These are phyloP conservation scores for Plasmopara viticola DNA, from an alignment of 352 stramenopile species.

Conservation along the genomic window DNA sequence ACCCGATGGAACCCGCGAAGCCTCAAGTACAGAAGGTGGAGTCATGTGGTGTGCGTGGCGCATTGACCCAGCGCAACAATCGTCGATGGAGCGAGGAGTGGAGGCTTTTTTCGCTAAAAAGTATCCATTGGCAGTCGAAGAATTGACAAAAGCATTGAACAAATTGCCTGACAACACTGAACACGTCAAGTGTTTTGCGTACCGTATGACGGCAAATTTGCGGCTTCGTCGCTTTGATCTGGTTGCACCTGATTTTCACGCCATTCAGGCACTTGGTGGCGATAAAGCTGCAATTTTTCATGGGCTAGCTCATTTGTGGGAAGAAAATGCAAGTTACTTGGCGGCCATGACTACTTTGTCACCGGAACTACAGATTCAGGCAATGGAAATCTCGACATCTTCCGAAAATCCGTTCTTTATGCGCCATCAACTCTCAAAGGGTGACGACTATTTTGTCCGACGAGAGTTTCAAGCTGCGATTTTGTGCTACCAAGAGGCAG, in stretches of 20 bases:
- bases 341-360: constrained; percentile 27
- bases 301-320: constrained; percentile 59
- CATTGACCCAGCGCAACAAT: constrained; percentile 32
- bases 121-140: constrained; percentile 47
- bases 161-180: constrained; percentile 53
- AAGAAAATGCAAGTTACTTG: constrained; percentile 53
- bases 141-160: constrained; percentile 37
- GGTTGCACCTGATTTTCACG: constrained; percentile 43
- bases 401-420: constrained; percentile 45
- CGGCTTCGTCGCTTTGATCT: constrained; percentile 47
- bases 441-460: constrained; percentile 51
- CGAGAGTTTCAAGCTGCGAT: constrained; percentile 53
- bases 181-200: constrained; percentile 70
- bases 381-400: constrained; percentile 27
- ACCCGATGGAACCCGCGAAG: constrained; percentile 28
- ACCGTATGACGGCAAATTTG: constrained; percentile 67
- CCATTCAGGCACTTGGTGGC: constrained; percentile 47
- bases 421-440: constrained; percentile 47
- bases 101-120: constrained; percentile 65
- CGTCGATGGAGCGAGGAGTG: constrained; percentile 51
- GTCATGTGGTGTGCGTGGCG: constrained; percentile 45
- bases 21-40: constrained; percentile 35
- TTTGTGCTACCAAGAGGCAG: constrained; percentile 44
- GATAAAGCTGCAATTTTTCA: constrained; percentile 77
- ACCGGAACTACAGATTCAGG: constrained; percentile 27